Evolutionary conservation across 805 yeast genomes (phyloP).

Genomic region (Saturnispora zaruensis): DNA sequence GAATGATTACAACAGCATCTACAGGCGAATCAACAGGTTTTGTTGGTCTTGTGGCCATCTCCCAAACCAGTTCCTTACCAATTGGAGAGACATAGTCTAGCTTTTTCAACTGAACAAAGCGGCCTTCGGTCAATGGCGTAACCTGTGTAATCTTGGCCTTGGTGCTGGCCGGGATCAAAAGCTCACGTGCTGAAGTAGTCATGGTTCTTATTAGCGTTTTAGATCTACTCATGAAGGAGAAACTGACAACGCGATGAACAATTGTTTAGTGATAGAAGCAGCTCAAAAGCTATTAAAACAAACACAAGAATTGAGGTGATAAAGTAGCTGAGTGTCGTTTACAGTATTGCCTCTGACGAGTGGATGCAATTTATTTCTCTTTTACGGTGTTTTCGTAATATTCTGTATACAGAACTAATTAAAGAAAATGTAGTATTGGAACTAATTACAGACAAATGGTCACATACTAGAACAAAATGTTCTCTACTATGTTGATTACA

Average conservation of each 20-base stretch:
- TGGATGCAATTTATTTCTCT: no score
- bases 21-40: conserved; percentile 51
- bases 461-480: no score
- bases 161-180: conserved; percentile 16
- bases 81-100: conserved; percentile 65
- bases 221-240: neutral
- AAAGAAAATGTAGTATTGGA: no score
- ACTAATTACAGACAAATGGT: no score
- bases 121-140: conserved; percentile 40
- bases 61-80: conserved; percentile 76
- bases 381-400: no score
- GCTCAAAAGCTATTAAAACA: neutral
- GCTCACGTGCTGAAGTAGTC: conserved; percentile 6
- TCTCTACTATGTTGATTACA: neutral
- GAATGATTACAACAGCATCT: conserved; percentile 90
- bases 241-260: neutral
- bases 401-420: no score
- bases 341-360: no score
- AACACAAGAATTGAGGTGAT: neutral
- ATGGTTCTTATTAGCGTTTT: neutral
- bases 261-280: neutral
- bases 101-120: conserved; percentile 61
- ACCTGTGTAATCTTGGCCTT: conserved; percentile 24
- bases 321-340: neutral
- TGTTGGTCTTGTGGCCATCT: conserved; percentile 76